Base-by-base conservation (phyloP, 768 basidiomycete species). In the Paxillus rubicundulus region DNA sequence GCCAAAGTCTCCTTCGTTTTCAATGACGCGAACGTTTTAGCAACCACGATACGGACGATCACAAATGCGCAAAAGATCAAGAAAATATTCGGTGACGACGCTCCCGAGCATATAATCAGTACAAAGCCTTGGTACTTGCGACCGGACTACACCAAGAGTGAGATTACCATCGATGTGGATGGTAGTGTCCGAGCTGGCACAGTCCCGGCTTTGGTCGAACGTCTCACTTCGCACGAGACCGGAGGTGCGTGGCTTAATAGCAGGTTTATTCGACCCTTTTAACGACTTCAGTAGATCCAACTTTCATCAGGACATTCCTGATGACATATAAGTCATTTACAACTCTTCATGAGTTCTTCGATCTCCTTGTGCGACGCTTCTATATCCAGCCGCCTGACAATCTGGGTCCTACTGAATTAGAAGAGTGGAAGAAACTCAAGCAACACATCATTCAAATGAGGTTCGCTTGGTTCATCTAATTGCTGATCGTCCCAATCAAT, bases 251-350 rank as follows among this genome's bases (percentile, higher is more conserved):
- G 34, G 8, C 42, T n/a, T 13, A 21, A 30, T n/a, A 9, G 40
- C 33, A 10, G 28, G 42, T 43, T 40, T 32, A 10, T 16, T 16
- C 37, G 40, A 38, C 16, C 53, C 51, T 18, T 5, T 44, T 18
- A 34, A 47, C 56, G 33, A 54, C 43, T 20, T 33, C 27, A 60
- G 36, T 46, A 88, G 89, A 97, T 68, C 79, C 85, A 1, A 80
- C 81, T 7, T 96, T 87, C 71, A 89, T 79, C 67, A 86, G 87
- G 65, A 86, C 94, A 1, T 98, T 98, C 80, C 72, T 98, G 58
- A 87, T 97, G 82, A 97, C 96, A 1, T 97, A 92, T 77, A 92
- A 94, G 64, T 94, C 92, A 1, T 98, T 98, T 70, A 91, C 90
- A 14, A 86, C 85, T 5, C 74, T 89, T 41, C 82, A 89, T 50